A percentile compares a stretch with the other conserved stretches of the same genome.
phyloP scores from a whole-genome alignment of 306 rosid genomes.

The Lathyrus tuberosus region DNA sequence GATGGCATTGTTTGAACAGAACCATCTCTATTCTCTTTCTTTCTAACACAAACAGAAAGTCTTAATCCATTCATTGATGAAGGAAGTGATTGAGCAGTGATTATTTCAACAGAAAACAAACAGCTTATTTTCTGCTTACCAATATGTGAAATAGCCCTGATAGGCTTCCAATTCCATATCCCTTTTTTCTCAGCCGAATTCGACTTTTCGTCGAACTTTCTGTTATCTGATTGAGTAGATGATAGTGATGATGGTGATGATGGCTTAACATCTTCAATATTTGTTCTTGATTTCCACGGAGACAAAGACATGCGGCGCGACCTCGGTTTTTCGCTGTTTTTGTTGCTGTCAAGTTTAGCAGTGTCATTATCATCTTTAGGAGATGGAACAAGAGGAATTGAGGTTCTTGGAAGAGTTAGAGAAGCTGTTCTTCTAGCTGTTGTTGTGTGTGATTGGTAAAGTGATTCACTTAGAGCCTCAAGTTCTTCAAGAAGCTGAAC shows the following conservation, averaged over 20 bases:
- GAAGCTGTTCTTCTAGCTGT: constrained; percentile 79
- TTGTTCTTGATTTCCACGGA: constrained; percentile 72
- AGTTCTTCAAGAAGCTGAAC: constrained; percentile 75
- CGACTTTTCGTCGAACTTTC: constrained; percentile 46
- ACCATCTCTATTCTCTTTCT: constrained; percentile 87
- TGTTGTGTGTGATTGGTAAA: constrained; percentile 65
- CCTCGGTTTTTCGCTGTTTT: constrained; percentile 39
- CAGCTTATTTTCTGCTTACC: constrained; percentile 79
- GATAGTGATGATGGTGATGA: constrained; percentile 11
- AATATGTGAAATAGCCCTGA: constrained; percentile 76
- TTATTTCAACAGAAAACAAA: constrained; percentile 79
- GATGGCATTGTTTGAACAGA: constrained; percentile 92
- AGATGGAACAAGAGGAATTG: constrained; percentile 55
- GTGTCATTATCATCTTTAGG: constrained; percentile 52
- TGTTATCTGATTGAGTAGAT: constrained; percentile 36
- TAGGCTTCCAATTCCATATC: constrained; percentile 93
- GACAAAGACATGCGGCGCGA: constrained; percentile 79
- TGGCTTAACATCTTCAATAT: constrained; percentile 47
- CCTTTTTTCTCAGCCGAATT: constrained; percentile 66
- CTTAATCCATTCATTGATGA: constrained; percentile 89
- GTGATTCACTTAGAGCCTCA: constrained; percentile 77
- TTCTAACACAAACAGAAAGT: constrained; percentile 76
- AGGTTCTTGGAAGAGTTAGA: constrained; percentile 69
- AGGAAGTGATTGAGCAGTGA: constrained; percentile 75
- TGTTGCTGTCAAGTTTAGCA: constrained; percentile 35